Evolutionary conservation across 2,329 filamentous ascomycete genomes (phyloP), one percentile per base, ranked within the genome.

Genomic region (Ophiostoma ips): DNA sequence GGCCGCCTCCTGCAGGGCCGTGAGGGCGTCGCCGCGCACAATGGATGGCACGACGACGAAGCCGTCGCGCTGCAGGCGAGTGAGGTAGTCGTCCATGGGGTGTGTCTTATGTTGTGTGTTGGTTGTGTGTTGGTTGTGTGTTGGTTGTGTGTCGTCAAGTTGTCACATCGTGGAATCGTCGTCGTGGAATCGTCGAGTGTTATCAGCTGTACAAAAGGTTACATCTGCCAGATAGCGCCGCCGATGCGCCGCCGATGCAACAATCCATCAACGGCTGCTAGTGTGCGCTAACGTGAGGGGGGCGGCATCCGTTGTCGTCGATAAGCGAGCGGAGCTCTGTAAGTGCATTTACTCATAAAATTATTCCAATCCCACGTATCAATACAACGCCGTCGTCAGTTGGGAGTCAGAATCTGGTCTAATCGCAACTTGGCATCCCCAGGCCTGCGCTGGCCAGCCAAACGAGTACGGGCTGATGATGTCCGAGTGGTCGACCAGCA

Each of bases 11-110:
- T 80, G 82, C 55, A 90, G 78, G 18, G 66, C 59, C 21, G 68
- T 54, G 41, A 92, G 69, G 53, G 79, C 70, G 2, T 49, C 53
- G 49, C 54, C 55, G 16, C 71, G 66, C 58, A 94, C 71, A 55
- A 86, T 69, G 34, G 73, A 74, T 37, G 77, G 81, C 59, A 92
- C 73, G 50, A 84, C 67, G 46, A 90, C 82, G 71, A 83, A 94
- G 64, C 87, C 87, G 64, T 92, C 76, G 49, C 69, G 68, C 55
- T 80, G 72, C 57, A 90, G 81, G 52, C 71, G 64, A 54, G 70
- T 66, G 48, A 72, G 67, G 49, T 77, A 66, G 3, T 50, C 43
- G n/a, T n/a, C n/a, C n/a, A n/a, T n/a, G n/a, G n/a, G n/a, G n/a
- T n/a, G n/a, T n/a, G n/a, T n/a, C n/a, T n/a, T 18, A 40, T 48